Base-by-base conservation (phyloP, 345 rosid genomes). In the Balakata baccata region DNA sequence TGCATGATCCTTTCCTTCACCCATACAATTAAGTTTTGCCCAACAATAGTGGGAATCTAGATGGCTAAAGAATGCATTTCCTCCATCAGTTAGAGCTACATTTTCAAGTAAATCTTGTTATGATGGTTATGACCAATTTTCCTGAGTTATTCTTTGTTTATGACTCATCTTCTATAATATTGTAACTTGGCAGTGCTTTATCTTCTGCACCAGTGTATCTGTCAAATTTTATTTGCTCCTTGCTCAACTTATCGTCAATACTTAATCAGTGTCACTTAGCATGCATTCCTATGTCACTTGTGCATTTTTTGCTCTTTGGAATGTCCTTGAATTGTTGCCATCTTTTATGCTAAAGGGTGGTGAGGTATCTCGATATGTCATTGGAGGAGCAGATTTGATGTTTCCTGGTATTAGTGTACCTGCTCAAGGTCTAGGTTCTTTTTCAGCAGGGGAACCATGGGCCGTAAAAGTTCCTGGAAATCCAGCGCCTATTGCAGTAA, bases 321-420 rank as follows among this genome's bases (percentile, higher is more conserved):
- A 83, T 77, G 90, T 86, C 69, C 97, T 96, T 75, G 94, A 83
- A 57, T 76, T 95, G 67, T 77, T 95, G 82, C 97, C 98, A 64
- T 87, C 87, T 76, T 90, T 95, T 80, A 68, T 72, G 62, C 86
- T 95, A 64, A 92, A 95, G 83, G 99, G 94, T 64, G 92, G 94
- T 49, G 98, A 92, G 84, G 99, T 95, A 74, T 95, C 99, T 12
- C 86, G 88, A 53, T 95, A 75, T 83, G 78, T 95, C 58, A 80
- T 95, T 53, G 98, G 99, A 66, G 99, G 99, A 72, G 99, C 99
- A 38, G 99, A 95, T 84, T 86, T 95, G 88, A 92, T 95, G 98
- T 92, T 89, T 77, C 99, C 99, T 43, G 99, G 99, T 57, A 90
- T 92, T 68, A 84, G 67, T 76, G 73, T 95, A 54, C 88, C 88